Evolutionary conservation across 1,139 yeast species (phyloP), one percentile per base, ranked within the genome.

Genomic region (Diutina siamensis): DNA sequence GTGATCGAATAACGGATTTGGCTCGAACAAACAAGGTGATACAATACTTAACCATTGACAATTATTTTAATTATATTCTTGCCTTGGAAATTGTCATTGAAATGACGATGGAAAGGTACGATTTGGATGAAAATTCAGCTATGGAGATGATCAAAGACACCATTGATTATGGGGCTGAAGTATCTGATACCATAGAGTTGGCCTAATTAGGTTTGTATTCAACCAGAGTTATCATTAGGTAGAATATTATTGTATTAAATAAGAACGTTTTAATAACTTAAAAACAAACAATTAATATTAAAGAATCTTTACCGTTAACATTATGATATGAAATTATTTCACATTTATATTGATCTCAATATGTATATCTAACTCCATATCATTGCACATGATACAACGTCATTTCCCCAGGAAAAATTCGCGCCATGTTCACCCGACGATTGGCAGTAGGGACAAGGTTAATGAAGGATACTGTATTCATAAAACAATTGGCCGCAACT

Each of bases 401-500:
- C 28, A 25, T 25, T 19, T 31, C 12, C 34, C 34, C 40, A 7
- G 18, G 20, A 35, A 22, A 35, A 20, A 20, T 35, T 35, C 40
- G 40, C 40, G 20, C 38, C 40, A 35, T 35, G 40, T 15, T 20
- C 19, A 17, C 13, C 27, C 28, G 40, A 13, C 15, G 40, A 18
- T n/a, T 35, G 12, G 7, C 40, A 13, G 18, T 17, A 7, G n/a
- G 20, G 15, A 19, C 21, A 35, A 10, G 27, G 17, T 21, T 35
- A 22, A 35, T 35, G 40, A 20, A 13, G 45, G 88, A 82, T 59
- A 62, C 67, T 18, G 84, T 82, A 1, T 75, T 77, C 55, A 74
- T 81, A 19, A 66, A 74, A 38, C 75, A 75, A 44, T 65, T 83
- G 44, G 71, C 75, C 9, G 76, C 82, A 28, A 72, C 76, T 33